phyloP scores from a whole-genome alignment of 441 rosid genomes.

The Syzygium malaccense region DNA sequence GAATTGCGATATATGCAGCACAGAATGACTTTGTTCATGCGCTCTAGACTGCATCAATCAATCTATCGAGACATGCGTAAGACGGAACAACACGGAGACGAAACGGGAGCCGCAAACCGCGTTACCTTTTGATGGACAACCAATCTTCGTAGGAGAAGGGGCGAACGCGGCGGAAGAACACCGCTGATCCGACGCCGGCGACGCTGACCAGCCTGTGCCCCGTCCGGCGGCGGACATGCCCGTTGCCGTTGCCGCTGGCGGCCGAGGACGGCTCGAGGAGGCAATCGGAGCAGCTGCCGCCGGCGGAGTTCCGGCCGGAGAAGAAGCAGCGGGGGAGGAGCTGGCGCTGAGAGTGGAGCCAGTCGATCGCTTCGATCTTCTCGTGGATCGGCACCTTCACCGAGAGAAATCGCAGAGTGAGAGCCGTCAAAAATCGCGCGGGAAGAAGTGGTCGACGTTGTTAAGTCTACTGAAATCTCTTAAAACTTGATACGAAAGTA shows the following conservation, averaged over 20 bases:
- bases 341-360: conserved; percentile 73
- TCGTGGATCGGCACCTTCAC: conserved; percentile 57
- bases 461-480: too few species aligned
- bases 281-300: conserved; percentile 18
- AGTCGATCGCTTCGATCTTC: conserved; percentile 61
- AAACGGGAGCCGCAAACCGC: neutral
- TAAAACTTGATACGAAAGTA: too few species aligned
- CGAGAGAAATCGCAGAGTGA: neutral
- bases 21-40: neutral
- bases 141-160: conserved; percentile 78
- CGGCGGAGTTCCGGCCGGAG: conserved; percentile 40
- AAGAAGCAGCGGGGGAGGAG: conserved; percentile 69
- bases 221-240: neutral
- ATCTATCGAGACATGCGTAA: neutral
- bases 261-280: neutral
- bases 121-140: conserved; percentile 77
- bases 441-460: too few species aligned
- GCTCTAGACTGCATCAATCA: neutral
- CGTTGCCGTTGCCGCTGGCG: conserved; percentile 11
- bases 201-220: conserved; percentile 41
- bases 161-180: conserved; percentile 56
- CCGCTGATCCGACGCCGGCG: conserved; percentile 83
- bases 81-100: neutral
- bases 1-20: neutral
- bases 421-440: neutral